Evolutionary conservation across 73 alveolate species (phyloP).

Genomic region (Paramecium biaurelia): DNA sequence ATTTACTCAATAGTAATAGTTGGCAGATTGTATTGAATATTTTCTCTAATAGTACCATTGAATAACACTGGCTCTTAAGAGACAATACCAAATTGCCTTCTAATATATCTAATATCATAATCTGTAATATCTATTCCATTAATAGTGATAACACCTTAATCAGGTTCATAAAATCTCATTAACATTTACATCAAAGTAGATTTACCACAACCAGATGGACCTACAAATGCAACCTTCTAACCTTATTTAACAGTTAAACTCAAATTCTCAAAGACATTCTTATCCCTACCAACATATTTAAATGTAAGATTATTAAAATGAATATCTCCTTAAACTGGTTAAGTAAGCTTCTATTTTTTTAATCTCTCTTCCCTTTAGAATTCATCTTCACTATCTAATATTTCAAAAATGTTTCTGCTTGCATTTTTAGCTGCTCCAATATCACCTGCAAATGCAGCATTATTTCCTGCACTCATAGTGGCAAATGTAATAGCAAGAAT

Average conservation of each 20-base stretch:
- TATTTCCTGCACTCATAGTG: conserved; percentile 79
- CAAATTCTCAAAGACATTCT: conserved; percentile 68
- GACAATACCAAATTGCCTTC: conserved; percentile 77
- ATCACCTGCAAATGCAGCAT: conserved; percentile 81
- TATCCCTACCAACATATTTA: conserved; percentile 69
- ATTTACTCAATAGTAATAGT: conserved; percentile 50
- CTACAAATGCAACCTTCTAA: conserved; percentile 83
- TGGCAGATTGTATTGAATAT: conserved; percentile 72
- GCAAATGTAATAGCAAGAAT: conserved; percentile 81
- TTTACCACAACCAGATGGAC: conserved; percentile 87
- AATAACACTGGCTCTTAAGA: conserved; percentile 81
- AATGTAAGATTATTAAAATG: conserved; percentile 77
- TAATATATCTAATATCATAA: conserved; percentile 71
- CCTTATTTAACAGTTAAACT: conserved; percentile 76
- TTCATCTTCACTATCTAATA: conserved; percentile 67
- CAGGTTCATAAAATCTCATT: conserved; percentile 78
- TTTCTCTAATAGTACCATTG: conserved; percentile 69
- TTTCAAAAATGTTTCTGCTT: conserved; percentile 53
- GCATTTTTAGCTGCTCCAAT: conserved; percentile 74
- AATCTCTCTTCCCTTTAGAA: conserved; percentile 37
- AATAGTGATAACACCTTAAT: conserved; percentile 75
- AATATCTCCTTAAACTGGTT: conserved; percentile 69
- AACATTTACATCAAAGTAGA: conserved; percentile 75
- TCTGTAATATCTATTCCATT: conserved; percentile 82
- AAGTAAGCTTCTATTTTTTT: background rate